Base-by-base conservation (phyloP, 352 stramenopile species). In the Pythium oligandrum region DNA sequence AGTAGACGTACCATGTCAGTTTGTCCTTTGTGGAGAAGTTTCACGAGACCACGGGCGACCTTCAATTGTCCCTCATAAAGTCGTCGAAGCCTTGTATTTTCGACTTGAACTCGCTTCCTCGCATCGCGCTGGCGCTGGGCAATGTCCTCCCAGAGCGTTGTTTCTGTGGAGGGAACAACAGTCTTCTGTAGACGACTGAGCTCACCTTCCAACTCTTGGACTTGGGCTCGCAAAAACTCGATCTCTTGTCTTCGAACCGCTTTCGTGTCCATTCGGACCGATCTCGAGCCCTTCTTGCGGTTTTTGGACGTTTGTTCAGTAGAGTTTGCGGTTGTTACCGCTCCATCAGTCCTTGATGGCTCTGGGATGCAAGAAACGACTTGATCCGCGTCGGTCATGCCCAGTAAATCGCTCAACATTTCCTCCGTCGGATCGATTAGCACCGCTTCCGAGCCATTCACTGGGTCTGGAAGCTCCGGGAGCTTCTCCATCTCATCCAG, bases 101-200 rank as follows among this genome's bases (percentile, higher is more conserved):
- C 68, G 34, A 66, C 57, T 40, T 81, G 62, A 1, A 56, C 63
- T 35, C 58, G 47, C 32, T 69, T 51, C 32, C 70, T 68, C 51
- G 72, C 59, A 37, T 63, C 57, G 50, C 65, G 59, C 31, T 81
- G 71, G 6, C 55, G 48, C 40, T 56, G 62, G 33, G 71, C 71
- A 17, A 76, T 70, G 4, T 63, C 51, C 55, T 77, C 59, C 71
- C 68, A 81, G 44, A 44, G 36, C 33, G 6, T 31, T 3, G 26
- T 44, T 17, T 31, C 12, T 30, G 52, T 12, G 36, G 9, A 32
- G 9, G 17, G 17, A 26, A 26, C 17, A 26, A 26, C 17, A 26
- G 17, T 26, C 17, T 58, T 38, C 47, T 58, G 17, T 44, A 59
- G 30, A 30, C 32, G 4, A 3, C 53, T 38, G 4, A 76, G 60